Evolutionary conservation across 2,329 filamentous ascomycete genomes (phyloP), one percentile per base, ranked within the genome.

Genomic region (Cladorrhinum sp.): DNA sequence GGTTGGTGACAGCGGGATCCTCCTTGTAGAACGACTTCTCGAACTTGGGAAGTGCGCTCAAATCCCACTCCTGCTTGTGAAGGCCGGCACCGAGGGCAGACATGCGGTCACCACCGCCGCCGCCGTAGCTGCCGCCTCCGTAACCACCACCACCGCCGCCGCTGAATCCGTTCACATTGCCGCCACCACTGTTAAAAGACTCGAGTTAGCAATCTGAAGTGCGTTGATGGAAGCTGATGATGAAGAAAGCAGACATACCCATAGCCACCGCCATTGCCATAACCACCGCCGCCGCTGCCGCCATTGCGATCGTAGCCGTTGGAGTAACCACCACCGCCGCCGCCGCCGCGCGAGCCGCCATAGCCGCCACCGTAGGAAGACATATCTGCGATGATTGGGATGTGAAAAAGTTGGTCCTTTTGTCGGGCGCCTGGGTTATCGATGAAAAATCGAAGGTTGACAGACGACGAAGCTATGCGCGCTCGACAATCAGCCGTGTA

Each of bases 11-110:
- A 62, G 86, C 86, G 30, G 88, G 83, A 73, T 95, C 88, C 79
- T 98, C 95, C 82, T 98, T 96, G 86, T 99, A 99, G 81, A 99
- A 99, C 8, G 91, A 93, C 80, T 99, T 99, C 76, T 99, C 95
- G 79, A 99, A 99, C 78, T 98, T 98, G 70, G 95, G 94, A 51
- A 99, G 73, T 6, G 87, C 76, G 72, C 76, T 81, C 58, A 95
- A 71, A 74, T 99, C 95, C 90, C 91, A 99, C 66, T 87, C 82
- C 73, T 96, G 95, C 72, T 89, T 86, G 80, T 96, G 94, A 68
- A 99, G 82, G 70, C 89, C 87, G 66, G 92, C 84, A 70, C 95
- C 95, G 65, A 99, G 90, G 75, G 89, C 88, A 69, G 87, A 90
- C 95, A 99, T 99, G 71, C 91, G 88, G 79, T 99, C 95, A 76